Base-by-base conservation (phyloP, 148 eudicot genomes). In the Silene latifolia region DNA sequence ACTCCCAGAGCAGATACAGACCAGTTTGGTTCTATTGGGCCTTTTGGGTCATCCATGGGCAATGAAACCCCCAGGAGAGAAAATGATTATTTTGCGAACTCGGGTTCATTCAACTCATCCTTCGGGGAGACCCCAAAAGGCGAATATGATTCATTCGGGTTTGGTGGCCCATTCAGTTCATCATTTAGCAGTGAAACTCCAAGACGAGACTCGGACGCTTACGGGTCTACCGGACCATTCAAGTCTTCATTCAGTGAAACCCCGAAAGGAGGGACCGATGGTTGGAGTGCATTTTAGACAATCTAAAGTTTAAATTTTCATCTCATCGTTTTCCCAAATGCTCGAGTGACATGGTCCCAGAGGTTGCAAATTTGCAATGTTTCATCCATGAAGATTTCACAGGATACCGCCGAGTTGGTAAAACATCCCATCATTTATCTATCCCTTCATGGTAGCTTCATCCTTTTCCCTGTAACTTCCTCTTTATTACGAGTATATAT, bases 81-180 rank as follows among this genome's bases (percentile, higher is more conserved):
- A 44, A 83, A 85, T 24, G 80, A 78, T 23, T 89, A 79, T 46
- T 57, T 78, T 44, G 85, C 76, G 7, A 46, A 69, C 25, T 78
- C 77, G 32, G 71, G 81, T 8, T 81, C 85, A 27, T 75, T 82
- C 70, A 64, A 76, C 62, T 82, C 85, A 60, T 71, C 82, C 0
- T 27, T 79, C 47, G 80, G 77, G 4, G 87, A 82, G 71, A 84
- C 96, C 17, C 89, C 96, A 25, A 85, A 87, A 78, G 72, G 80
- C 4, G 86, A 84, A 14, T 79, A 54, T 54, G 82, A 84, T 70
- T 65, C 81, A 35, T 83, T 80, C 53, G 86, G 81, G 44, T 73
- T 76, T 47, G 64, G 72, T 32, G 86, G 82, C 18, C 82, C 87
- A 4, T 84, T 81, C 48, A 57, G 70, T 25, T 78, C 82, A 19